Evolutionary conservation across 352 stramenopile species (phyloP), one percentile per base, ranked within the genome.

Genomic region (Pythium biforme): DNA sequence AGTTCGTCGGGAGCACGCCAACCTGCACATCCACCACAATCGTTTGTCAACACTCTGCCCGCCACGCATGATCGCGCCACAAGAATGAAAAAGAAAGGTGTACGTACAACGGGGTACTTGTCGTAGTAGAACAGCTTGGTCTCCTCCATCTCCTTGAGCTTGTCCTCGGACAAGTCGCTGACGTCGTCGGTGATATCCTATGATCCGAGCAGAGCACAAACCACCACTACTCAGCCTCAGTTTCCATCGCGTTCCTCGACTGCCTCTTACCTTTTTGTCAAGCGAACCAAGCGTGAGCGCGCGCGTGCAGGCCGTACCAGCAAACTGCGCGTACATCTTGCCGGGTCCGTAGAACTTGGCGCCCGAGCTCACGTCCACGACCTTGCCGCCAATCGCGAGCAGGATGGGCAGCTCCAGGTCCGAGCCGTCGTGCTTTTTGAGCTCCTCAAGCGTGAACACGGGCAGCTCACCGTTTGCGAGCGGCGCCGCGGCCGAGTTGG

Each of bases 101-200:
- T n/a, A 78, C 78, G 48, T 83, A 93, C 84, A 34, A 86, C 76
- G n/a, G 84, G 84, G 63, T 94, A 94, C 64, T 94, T 94, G 58
- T 88, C 80, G 66, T 86, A 81, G 72, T 94, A 94, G 53, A 92
- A 94, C 47, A 70, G 66, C 39, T 81, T 75, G n/a, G 79, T 94
- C 56, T 88, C 77, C 17, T 78, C 69, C 40, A 91, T 66, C 40
- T 90, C 81, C 61, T 82, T 69, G 27, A 59, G 58, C 52, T 90
- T 75, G 37, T 83, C 81, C 10, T 88, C 77, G 20, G 75, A 68
- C 23, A 94, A 89, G 67, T 89, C 82, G 55, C 74, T 79, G 20
- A 79, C 53, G 51, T 92, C 79, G 69, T 94, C 84, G 52, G 39
- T 87, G 46, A 94, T 81, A 53, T 94, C 84, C 76, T 92, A 55